phyloP scores from a whole-genome alignment of 2,329 filamentous ascomycete genomes.

The Dothideomycetes sp. region DNA sequence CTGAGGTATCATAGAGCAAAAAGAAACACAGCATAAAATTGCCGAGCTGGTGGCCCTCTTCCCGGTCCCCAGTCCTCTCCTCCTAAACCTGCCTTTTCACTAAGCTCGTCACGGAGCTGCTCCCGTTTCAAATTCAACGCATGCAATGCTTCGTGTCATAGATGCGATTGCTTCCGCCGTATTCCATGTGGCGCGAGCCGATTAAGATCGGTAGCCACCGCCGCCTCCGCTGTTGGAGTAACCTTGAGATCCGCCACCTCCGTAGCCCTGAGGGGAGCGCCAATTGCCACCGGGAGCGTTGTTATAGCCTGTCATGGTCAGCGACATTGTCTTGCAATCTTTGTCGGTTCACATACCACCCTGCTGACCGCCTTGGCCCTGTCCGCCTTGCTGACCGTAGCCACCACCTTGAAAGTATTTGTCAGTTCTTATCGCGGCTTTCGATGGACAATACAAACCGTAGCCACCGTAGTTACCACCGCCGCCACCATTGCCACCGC shows the following conservation, averaged over 20 bases:
- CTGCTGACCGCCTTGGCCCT: constrained; percentile 6
- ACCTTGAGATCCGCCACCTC: constrained; percentile 15
- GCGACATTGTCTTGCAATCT: too few species aligned
- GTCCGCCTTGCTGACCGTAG: constrained; percentile 14
- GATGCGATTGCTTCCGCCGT: too few species aligned
- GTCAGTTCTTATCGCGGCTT: not conserved
- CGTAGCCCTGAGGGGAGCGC: constrained; percentile 15
- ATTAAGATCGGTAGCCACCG: constrained; percentile 5
- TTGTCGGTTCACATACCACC: too few species aligned
- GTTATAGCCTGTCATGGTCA: constrained; percentile 8
- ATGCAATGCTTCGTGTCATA: too few species aligned
- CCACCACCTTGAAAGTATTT: constrained; percentile 11
- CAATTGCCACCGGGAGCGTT: constrained; percentile 11
- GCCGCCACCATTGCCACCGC: constrained; percentile 16
- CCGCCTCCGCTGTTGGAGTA: constrained; percentile 6
- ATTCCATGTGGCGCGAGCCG: not conserved
- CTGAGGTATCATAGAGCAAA: not conserved
- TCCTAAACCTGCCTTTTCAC: too few species aligned
- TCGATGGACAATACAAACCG: constrained; percentile 3
- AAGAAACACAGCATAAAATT: not conserved
- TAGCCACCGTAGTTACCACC: constrained; percentile 15
- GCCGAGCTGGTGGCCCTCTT: too few species aligned
- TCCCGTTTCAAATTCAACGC: not conserved
- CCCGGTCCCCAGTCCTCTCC: too few species aligned
- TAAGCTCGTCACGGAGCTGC: too few species aligned